Conservation (phyloP, 768 basidiomycete genomes). For the Pleurotus cornucopiae region DNA sequence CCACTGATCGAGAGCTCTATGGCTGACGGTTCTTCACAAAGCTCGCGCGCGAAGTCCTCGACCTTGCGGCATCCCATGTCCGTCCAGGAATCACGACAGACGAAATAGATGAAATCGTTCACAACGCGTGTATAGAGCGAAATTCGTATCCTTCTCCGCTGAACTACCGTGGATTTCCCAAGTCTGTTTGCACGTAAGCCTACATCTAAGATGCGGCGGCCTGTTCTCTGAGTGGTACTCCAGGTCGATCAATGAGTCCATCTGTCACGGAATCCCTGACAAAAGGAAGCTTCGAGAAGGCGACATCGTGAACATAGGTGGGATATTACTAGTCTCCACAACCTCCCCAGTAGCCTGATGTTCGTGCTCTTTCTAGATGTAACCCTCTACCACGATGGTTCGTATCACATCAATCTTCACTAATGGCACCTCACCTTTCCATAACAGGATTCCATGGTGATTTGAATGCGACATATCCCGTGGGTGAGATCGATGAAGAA, state of each 20-base stretch:
- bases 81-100: conserved; percentile 94
- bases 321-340: conserved; percentile 15
- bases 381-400: conserved; percentile 75
- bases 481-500: conserved; percentile 81
- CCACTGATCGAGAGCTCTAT: neutral
- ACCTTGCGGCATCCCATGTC: conserved; percentile 82
- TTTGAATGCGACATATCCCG: conserved; percentile 90
- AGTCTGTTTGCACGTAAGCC: conserved; percentile 92
- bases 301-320: conserved; percentile 94
- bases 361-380: conserved; percentile 48
- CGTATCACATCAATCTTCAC: conserved; percentile 8
- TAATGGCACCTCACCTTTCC: no score
- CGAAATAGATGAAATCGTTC: conserved; percentile 90
- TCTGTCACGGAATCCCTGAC: conserved; percentile 97
- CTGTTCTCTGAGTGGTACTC: neutral
- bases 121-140: conserved; percentile 85
- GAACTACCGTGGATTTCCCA: conserved; percentile 88
- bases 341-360: conserved; percentile 13
- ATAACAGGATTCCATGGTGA: conserved; percentile 82
- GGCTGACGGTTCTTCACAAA: conserved; percentile 23
- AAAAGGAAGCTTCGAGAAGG: conserved; percentile 80
- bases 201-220: neutral
- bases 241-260: conserved; percentile 90
- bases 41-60: conserved; percentile 91
- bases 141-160: conserved; percentile 93